These are phyloP conservation scores for Colletotrichum kahawae DNA, from an alignment of 2,329 filamentous ascomycete species.

Conservation along the genomic window DNA sequence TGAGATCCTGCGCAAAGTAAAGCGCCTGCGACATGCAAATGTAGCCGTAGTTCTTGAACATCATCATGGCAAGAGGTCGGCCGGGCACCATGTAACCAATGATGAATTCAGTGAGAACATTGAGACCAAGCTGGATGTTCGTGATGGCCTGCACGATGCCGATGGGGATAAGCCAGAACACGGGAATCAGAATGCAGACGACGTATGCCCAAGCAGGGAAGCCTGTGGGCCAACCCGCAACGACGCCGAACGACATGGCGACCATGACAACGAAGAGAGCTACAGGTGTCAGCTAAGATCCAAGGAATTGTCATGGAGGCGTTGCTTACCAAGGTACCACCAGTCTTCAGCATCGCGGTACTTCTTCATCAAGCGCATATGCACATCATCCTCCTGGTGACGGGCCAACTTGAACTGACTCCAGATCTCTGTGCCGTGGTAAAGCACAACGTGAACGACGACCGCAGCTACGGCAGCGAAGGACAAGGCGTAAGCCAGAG, in stretches of 20 bases:
- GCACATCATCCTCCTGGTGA: conserved; percentile 61
- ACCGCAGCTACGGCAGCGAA: conserved; percentile 72
- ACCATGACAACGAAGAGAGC: conserved; percentile 59
- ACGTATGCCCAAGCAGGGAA: conserved; percentile 65
- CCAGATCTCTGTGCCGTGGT: conserved; percentile 61
- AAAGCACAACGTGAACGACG: conserved; percentile 59
- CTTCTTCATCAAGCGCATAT: conserved; percentile 67
- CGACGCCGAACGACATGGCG: conserved; percentile 58
- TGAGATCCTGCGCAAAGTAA: conserved; percentile 69
- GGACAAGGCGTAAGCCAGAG: conserved; percentile 64
- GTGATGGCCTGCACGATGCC: conserved; percentile 67
- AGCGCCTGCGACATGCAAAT: conserved; percentile 71
- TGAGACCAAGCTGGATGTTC: conserved; percentile 69
- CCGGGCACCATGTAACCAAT: conserved; percentile 77
- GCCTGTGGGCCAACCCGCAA: conserved; percentile 59
- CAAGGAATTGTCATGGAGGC: background rate
- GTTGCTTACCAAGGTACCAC: conserved; percentile 59
- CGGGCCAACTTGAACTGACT: conserved; percentile 59
- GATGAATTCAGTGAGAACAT: conserved; percentile 76
- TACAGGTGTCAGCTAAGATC: background rate
- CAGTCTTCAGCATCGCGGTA: conserved; percentile 64
- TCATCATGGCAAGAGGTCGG: conserved; percentile 74
- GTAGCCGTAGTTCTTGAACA: conserved; percentile 78
- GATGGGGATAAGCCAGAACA: conserved; percentile 65
- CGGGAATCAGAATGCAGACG: conserved; percentile 60